phyloP scores from a whole-genome alignment of 2,329 filamentous ascomycete species.

The Colletotrichum chrysophilum region DNA sequence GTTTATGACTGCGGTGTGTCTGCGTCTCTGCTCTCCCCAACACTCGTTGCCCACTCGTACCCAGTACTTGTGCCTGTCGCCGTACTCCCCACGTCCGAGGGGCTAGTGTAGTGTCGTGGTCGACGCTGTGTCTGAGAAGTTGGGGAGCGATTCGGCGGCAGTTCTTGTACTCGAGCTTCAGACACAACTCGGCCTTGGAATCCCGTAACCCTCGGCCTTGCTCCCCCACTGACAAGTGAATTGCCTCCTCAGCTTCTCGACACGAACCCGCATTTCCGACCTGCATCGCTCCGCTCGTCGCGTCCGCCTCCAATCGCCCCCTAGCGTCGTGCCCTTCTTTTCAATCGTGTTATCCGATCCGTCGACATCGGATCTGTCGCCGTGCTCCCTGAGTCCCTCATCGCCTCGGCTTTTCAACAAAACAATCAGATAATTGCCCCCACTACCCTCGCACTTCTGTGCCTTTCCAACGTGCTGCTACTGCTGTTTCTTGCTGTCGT shows the following conservation, averaged over 20 bases:
- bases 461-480: not conserved
- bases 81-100: not conserved
- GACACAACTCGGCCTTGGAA: not conserved
- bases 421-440: not conserved
- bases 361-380: constrained; percentile 4
- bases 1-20: not conserved
- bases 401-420: constrained; percentile 8
- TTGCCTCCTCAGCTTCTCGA: not conserved
- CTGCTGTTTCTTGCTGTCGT: not conserved
- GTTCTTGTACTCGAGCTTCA: not conserved
- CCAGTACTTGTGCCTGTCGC: not conserved
- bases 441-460: not conserved
- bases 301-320: not conserved
- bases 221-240: not conserved
- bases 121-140: not conserved
- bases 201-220: not conserved
- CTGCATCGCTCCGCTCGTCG: not conserved
- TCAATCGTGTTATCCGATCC: constrained; percentile 2
- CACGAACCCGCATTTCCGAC: constrained; percentile 15
- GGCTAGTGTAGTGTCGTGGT: not conserved
- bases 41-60: not conserved
- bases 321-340: not conserved
- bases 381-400: not conserved
- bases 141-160: not conserved
- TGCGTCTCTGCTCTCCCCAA: not conserved